These are phyloP conservation scores for Flaveria sonorensis DNA, from an alignment of 129 eudicot species.

Conservation along the genomic window DNA sequence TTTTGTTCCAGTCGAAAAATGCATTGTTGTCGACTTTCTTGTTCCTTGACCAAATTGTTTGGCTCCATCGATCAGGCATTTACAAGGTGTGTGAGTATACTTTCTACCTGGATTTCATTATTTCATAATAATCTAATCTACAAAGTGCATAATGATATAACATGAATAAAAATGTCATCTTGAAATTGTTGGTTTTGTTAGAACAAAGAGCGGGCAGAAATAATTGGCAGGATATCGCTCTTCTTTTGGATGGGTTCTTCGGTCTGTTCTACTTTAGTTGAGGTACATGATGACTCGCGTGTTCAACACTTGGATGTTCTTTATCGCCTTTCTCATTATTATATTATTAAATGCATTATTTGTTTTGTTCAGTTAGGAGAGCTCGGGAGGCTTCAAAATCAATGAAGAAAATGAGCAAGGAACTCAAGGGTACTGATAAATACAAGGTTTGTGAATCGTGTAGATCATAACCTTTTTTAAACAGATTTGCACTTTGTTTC, in stretches of 20 bases:
- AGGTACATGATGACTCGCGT: constrained; percentile 46
- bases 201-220: constrained; percentile 83
- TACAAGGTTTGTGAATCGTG: constrained; percentile 52
- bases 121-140: neutral
- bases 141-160: constrained; percentile 1
- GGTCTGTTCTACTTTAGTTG: constrained; percentile 76
- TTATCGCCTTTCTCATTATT: neutral
- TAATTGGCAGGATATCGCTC: constrained; percentile 78
- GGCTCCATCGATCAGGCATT: constrained; percentile 91
- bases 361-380: constrained; percentile 59
- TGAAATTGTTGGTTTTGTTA: constrained; percentile 34
- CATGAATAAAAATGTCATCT: neutral
- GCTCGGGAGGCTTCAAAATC: constrained; percentile 87
- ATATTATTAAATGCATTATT: constrained; percentile 10
- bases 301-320: neutral
- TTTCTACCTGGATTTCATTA: neutral
- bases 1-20: constrained; percentile 78
- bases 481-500: constrained; percentile 8
- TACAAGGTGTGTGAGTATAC: constrained; percentile 60
- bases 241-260: constrained; percentile 96
- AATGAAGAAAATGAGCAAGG: constrained; percentile 83
- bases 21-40: constrained; percentile 83
- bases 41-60: constrained; percentile 92
- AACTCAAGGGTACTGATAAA: constrained; percentile 70
- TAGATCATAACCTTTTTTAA: neutral